phyloP scores from a whole-genome alignment of 2,329 filamentous ascomycete species.

The Penicillium psychrosexuale region DNA sequence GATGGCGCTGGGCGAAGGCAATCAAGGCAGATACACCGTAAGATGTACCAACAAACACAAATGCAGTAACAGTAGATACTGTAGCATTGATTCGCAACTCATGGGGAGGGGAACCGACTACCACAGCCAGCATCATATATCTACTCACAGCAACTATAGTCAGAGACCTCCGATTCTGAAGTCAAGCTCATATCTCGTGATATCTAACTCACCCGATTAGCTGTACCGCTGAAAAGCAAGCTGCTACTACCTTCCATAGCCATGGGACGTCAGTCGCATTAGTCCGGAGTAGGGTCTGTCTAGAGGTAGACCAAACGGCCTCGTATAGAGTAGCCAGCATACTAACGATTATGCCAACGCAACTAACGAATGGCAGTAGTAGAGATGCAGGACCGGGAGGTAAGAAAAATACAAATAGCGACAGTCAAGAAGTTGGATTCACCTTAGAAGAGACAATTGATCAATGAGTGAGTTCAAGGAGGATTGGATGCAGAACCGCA shows the following conservation, averaged over 20 bases:
- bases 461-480: not conserved
- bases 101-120: not conserved
- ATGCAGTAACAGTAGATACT: not conserved
- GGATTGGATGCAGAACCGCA: not conserved
- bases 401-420: not conserved
- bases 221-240: not conserved
- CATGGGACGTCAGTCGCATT: not conserved
- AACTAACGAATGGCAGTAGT: not conserved
- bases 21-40: not conserved
- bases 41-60: not conserved
- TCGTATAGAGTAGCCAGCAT: not conserved
- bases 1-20: not conserved
- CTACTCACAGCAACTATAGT: not conserved
- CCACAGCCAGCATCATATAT: slow-evolving; percentile 7
- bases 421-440: not conserved
- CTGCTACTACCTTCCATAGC: not conserved
- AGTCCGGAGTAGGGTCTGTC: not conserved
- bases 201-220: slow-evolving; percentile 1
- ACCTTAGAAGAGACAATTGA: not conserved
- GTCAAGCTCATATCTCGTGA: not conserved
- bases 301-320: not conserved
- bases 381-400: not conserved
- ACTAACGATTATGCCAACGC: not conserved
- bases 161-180: not conserved
- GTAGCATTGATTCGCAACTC: not conserved